These are phyloP conservation scores for Fusarium sp. DNA, from an alignment of 2,329 filamentous ascomycete genomes.

Conservation along the genomic window DNA sequence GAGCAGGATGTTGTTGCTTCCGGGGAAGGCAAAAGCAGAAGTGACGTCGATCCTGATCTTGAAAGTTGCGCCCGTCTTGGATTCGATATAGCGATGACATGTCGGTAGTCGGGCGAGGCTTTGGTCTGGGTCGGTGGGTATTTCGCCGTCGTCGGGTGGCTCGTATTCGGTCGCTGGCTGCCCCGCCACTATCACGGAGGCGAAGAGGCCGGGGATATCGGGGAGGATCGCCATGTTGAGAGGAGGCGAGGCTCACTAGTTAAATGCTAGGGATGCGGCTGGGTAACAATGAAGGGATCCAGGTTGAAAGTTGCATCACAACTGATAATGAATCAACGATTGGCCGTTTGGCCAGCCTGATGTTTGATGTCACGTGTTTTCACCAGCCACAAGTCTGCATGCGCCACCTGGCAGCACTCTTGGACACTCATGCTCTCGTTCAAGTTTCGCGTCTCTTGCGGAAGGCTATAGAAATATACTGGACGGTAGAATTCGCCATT, in stretches of 20 bases:
- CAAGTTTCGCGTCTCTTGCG: background rate
- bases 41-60: background rate
- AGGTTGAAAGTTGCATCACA: background rate
- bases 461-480: background rate
- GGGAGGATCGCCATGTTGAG: background rate
- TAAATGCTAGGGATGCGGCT: background rate
- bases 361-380: background rate
- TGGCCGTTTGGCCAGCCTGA: background rate
- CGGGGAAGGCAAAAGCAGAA: background rate
- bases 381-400: background rate
- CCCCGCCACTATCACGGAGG: background rate
- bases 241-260: background rate
- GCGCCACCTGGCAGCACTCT: background rate
- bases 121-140: background rate
- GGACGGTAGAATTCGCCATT: background rate
- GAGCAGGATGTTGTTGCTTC: background rate
- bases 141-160: background rate
- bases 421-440: background rate
- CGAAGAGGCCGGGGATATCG: background rate
- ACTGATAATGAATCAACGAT: background rate
- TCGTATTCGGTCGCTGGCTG: background rate
- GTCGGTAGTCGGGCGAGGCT: background rate
- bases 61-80: background rate
- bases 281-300: background rate
- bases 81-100: background rate